phyloP scores from a whole-genome alignment of 495 filamentous ascomycete genomes.

The Penicillium atrosanguineum region DNA sequence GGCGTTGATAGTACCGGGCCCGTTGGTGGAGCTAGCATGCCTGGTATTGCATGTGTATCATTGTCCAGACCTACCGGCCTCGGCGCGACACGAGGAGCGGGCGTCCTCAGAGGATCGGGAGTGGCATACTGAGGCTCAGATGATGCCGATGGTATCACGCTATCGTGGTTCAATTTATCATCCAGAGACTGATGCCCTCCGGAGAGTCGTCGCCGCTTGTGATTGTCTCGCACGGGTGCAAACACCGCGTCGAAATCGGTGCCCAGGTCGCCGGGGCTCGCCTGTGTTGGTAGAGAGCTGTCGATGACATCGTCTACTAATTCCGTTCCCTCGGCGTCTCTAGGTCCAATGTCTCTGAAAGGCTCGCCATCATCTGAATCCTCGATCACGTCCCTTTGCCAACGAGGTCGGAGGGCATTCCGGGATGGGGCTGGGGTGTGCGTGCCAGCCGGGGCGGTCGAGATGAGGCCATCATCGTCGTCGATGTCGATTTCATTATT shows the following conservation, averaged over 20 bases:
- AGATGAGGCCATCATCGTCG: conserved; percentile 20
- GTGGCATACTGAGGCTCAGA: conserved; percentile 7
- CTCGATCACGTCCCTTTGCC: conserved; percentile 36
- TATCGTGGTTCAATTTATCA: not conserved
- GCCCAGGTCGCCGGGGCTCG: conserved; percentile 13
- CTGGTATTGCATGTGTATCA: conserved; percentile 7
- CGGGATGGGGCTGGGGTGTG: conserved; percentile 6
- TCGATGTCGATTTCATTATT: conserved; percentile 21
- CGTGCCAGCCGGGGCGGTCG: conserved; percentile 11
- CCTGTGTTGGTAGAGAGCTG: conserved; percentile 20
- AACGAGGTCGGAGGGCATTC: conserved; percentile 9
- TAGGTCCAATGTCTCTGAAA: not conserved
- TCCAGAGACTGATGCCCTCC: conserved; percentile 1
- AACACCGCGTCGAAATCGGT: conserved; percentile 34
- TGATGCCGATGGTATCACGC: conserved; percentile 20
- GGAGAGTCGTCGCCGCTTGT: conserved; percentile 31
- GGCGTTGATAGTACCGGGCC: conserved; percentile 18
- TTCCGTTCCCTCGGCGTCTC: not conserved
- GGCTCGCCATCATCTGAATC: conserved; percentile 29
- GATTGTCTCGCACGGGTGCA: conserved; percentile 16
- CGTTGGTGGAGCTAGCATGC: conserved; percentile 1
- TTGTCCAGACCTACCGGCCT: not conserved
- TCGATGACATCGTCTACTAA: conserved; percentile 14
- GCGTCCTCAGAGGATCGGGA: not conserved
- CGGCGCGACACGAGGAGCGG: not conserved